Percentiles rank a stretch among this genome's conserved stretches.
Conservation (phyloP, 352 stramenopile genomes). For the Plasmopara halstedii region DNA sequence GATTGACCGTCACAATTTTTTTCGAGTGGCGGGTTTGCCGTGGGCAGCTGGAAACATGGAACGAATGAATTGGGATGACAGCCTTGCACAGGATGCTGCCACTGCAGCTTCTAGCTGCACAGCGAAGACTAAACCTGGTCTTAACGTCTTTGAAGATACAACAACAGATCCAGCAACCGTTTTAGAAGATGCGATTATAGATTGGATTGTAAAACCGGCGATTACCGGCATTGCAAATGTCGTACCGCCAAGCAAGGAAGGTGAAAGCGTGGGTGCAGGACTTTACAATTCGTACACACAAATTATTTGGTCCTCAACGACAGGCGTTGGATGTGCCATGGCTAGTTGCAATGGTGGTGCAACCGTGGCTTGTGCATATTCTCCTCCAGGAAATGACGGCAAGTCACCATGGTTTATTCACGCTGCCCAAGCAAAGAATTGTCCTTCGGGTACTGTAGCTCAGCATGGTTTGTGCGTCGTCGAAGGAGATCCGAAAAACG, state of each 20-base stretch:
- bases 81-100: slow-evolving; percentile 36
- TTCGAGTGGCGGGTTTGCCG: slow-evolving; percentile 50
- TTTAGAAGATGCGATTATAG: slow-evolving; percentile 46
- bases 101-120: slow-evolving; percentile 30
- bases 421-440: slow-evolving; percentile 31
- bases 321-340: slow-evolving; percentile 55
- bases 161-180: slow-evolving; percentile 22
- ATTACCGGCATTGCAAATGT: slow-evolving; percentile 27
- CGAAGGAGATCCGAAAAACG: slow-evolving; percentile 40
- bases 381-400: slow-evolving; percentile 45
- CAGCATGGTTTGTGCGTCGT: slow-evolving; percentile 41
- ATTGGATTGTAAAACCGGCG: slow-evolving; percentile 39
- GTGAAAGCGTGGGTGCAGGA: slow-evolving; percentile 44
- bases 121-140: slow-evolving; percentile 24
- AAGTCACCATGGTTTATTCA: slow-evolving; percentile 52
- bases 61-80: slow-evolving; percentile 51
- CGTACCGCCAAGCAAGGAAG: slow-evolving; percentile 11
- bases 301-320: slow-evolving; percentile 57
- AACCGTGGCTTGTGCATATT: slow-evolving; percentile 60
- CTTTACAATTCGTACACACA: slow-evolving; percentile 74
- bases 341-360: slow-evolving; percentile 31
- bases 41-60: slow-evolving; percentile 62
- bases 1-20: slow-evolving; percentile 73
- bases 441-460: slow-evolving; percentile 35
- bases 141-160: slow-evolving; percentile 42